Base-by-base conservation (phyloP, 352 stramenopile genomes). In the Pythium aristosporum region DNA sequence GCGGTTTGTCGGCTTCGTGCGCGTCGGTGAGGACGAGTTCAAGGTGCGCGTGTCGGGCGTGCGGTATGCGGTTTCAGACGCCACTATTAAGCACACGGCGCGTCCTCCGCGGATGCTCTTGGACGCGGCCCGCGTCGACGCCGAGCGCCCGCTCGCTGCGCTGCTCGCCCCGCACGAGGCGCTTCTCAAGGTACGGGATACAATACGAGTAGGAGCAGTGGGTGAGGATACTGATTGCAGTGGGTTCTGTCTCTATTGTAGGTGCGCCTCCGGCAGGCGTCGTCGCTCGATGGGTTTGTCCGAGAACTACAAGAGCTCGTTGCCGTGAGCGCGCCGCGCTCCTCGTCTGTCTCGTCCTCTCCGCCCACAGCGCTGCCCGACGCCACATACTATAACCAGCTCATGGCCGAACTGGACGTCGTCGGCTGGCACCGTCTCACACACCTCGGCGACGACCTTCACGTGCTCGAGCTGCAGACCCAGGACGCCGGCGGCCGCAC, bases 241-340 rank as follows among this genome's bases (percentile, higher is more conserved):
- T 10, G 23, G 41, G 46, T 25, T 42, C 7, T 49, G 36, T 32
- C 5, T 30, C 25, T 30, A 30, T 5, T 30, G 10, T 32, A 76
- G 69, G 68, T 79, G 37, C 76, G 82, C 15, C 46, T 92, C 44
- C 70, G 65, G 39, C 83, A 90, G 58, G 75, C 81, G 21, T 67
- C 78, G 51, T 85, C 79, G 25, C 67, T 92, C 18, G 69, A 65
- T 13, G 70, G 72, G 32, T 88, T 92, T 25, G 67, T 76, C 18
- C 54, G 58, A 6, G 79, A 92, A 54, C 61, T 92, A 15, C 63
- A 90, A 36, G 81, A 92, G 59, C 68, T 92, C 32, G 64, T 90
- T 10, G 67, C 74, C 10, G 73, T 92, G 43, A 85, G 67, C 20
- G 67, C 65, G 18, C 62, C 71, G 5, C 3, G 49, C 10, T 46